Evolutionary conservation across 2,329 filamentous ascomycete genomes (phyloP).

Genomic region (Talaromyces funiculosus): DNA sequence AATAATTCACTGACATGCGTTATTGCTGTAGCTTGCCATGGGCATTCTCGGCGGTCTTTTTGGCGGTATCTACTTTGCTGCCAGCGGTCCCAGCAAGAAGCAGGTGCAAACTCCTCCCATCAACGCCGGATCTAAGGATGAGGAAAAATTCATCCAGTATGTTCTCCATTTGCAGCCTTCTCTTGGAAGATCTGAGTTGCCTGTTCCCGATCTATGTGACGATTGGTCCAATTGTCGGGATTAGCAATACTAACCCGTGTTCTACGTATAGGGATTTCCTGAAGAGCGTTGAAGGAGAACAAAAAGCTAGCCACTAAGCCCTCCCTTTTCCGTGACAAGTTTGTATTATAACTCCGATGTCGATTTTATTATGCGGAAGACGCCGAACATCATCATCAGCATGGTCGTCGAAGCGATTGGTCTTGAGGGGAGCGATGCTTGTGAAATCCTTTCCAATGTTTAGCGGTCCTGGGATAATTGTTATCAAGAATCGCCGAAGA

Average conservation of each 20-base stretch:
- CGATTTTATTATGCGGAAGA: slow-evolving; percentile 4
- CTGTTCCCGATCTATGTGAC: not conserved
- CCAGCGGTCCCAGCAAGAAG: slow-evolving; percentile 41
- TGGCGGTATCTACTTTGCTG: slow-evolving; percentile 41
- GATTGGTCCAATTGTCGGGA: not conserved
- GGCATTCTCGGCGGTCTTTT: slow-evolving; percentile 49
- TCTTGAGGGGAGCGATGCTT: not conserved
- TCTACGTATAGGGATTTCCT: slow-evolving; percentile 43
- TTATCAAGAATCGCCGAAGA: not conserved
- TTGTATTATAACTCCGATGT: slow-evolving; percentile 9
- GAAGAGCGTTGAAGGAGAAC: slow-evolving; percentile 44
- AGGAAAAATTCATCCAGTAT: slow-evolving; percentile 65
- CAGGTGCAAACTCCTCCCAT: slow-evolving; percentile 49
- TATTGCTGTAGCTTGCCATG: slow-evolving; percentile 52
- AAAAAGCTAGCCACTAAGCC: slow-evolving; percentile 40
- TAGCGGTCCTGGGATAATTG: not conserved
- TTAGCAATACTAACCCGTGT: not conserved
- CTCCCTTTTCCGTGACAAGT: slow-evolving; percentile 2
- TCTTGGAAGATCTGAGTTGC: not conserved
- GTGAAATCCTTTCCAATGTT: not conserved
- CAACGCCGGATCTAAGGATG: slow-evolving; percentile 60
- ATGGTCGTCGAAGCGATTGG: slow-evolving; percentile 2
- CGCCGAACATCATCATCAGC: slow-evolving; percentile 5
- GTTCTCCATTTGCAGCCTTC: slow-evolving; percentile 21
- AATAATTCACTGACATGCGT: not conserved